Evolutionary conservation across 2,329 filamentous ascomycete species (phyloP), one percentile per base, ranked within the genome.

Genomic region (Clarireedia homoeocarpa): DNA sequence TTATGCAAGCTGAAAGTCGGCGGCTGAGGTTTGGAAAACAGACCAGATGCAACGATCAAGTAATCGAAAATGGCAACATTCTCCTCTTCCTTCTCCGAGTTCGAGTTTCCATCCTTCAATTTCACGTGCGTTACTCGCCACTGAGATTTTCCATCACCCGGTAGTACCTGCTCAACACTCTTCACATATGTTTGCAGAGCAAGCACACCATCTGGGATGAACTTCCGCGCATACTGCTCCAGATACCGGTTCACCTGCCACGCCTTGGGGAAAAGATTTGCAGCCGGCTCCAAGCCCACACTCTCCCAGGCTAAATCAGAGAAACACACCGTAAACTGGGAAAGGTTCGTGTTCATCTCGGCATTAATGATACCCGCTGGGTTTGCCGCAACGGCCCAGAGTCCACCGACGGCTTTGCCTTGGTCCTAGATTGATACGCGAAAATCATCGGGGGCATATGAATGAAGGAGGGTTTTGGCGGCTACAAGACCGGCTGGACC

Each of bases 401-500:
- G 56, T 9, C 51, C 58, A 12, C 58, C 58, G 3, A 58, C 26
- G 30, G 26, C 24, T 20, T 45, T 48, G 42, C 34, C 36, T 36
- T 51, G 40, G 24, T 59, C 58, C 26, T 34, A 59, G 42, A 58
- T 42, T 24, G 26, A 48, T 12, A 59, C 55, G 6, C 26, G 9
- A 27, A 58, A 59, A 23, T 6, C 15, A 14, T 44, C 36, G 14
- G 7, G 2, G 6, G 42, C 12, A 42, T 38, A 30, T n/a, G 46
- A 44, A 44, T 55, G 40, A 17, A 59, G 17, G 23, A 59, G 48
- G 15, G 48, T 58, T 44, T 58, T 59, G 6, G 55, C 55, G 15
- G 58, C 55, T 10, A 59, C 58, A 15, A 59, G 58, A 10, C 58
- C 58, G 17, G 50, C 58, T 38, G 55, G 58, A 17, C 58, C 58